phyloP scores from a whole-genome alignment of 805 yeast genomes.

The Candida sakaeoensis region DNA sequence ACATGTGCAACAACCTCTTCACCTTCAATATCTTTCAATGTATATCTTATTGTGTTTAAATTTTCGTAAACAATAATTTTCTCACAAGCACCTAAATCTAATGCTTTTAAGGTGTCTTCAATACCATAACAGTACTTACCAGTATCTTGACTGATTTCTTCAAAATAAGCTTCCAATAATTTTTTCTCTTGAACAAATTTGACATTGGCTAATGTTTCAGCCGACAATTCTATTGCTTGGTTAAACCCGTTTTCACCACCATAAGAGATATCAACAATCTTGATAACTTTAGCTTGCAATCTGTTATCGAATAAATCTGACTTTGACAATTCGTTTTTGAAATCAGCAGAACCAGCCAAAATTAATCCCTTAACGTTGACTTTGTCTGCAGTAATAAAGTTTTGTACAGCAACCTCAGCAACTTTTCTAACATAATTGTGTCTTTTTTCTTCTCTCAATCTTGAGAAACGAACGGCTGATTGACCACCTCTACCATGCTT shows the following conservation, averaged over 20 bases:
- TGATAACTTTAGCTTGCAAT: slow-evolving; percentile 79
- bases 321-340: slow-evolving; percentile 88
- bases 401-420: slow-evolving; percentile 97
- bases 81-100: slow-evolving; percentile 95
- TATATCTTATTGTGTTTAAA: slow-evolving; percentile 78
- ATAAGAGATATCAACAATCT: slow-evolving; percentile 93
- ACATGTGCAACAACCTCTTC: slow-evolving; percentile 69
- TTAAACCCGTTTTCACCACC: slow-evolving; percentile 99
- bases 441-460: slow-evolving; percentile 98
- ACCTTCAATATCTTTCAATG: slow-evolving; percentile 80
- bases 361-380: slow-evolving; percentile 92
- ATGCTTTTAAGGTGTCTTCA: slow-evolving; percentile 92
- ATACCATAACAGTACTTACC: slow-evolving; percentile 98
- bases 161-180: slow-evolving; percentile 85
- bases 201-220: slow-evolving; percentile 94
- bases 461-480: slow-evolving; percentile 97
- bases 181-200: slow-evolving; percentile 98
- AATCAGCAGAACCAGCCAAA: slow-evolving; percentile 98
- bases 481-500: slow-evolving; percentile 99
- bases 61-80: slow-evolving; percentile 89
- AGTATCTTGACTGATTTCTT: slow-evolving; percentile 94
- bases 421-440: slow-evolving; percentile 98
- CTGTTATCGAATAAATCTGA: slow-evolving; percentile 93
- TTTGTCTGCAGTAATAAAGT: slow-evolving; percentile 91
- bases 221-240: slow-evolving; percentile 97